Percentiles rank a stretch among this genome's conserved stretches.
These are phyloP conservation scores for Neurospora terricola DNA, from an alignment of 495 filamentous ascomycete species.

Conservation along the genomic window DNA sequence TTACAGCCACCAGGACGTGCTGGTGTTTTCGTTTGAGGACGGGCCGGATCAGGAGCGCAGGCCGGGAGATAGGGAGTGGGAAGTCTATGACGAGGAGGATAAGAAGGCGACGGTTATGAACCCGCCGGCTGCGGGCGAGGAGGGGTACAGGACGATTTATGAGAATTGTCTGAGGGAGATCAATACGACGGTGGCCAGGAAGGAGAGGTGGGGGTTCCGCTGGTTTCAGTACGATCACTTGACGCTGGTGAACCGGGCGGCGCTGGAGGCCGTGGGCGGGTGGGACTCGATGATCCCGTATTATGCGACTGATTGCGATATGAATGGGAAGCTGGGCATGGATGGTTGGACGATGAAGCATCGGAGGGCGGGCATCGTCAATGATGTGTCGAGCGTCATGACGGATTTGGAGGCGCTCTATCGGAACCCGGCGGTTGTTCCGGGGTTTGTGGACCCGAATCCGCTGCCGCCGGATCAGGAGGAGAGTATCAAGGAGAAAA, in stretches of 20 bases:
- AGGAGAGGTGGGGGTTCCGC: constrained; percentile 37
- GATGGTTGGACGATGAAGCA: constrained; percentile 35
- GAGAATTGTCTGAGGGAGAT: constrained; percentile 36
- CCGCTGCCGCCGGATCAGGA: constrained; percentile 16
- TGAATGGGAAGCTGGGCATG: constrained; percentile 45
- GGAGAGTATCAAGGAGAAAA: constrained; percentile 3
- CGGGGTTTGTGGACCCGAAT: constrained; percentile 32
- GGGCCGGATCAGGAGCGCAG: constrained; percentile 20
- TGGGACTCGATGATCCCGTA: constrained; percentile 55
- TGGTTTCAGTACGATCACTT: constrained; percentile 51
- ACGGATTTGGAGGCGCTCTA: constrained; percentile 38
- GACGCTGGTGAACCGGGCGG: constrained; percentile 43
- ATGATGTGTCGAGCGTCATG: constrained; percentile 37
- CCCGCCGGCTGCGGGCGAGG: constrained; percentile 18
- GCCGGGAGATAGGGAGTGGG: constrained; percentile 21
- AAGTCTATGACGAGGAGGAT: constrained; percentile 23
- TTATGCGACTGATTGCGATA: constrained; percentile 52
- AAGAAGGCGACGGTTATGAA: constrained; percentile 25
- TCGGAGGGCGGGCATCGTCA: constrained; percentile 37
- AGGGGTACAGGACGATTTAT: constrained; percentile 43
- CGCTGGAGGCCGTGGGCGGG: constrained; percentile 43
- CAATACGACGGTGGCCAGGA: constrained; percentile 13
- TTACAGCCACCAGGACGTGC: constrained; percentile 48
- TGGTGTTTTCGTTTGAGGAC: constrained; percentile 43
- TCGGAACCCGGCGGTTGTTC: constrained; percentile 23